Percentiles rank a stretch among this genome's conserved stretches.
These are phyloP conservation scores for Suhomyces maxii DNA, from an alignment of 1,139 yeast genomes.

Conservation along the genomic window DNA sequence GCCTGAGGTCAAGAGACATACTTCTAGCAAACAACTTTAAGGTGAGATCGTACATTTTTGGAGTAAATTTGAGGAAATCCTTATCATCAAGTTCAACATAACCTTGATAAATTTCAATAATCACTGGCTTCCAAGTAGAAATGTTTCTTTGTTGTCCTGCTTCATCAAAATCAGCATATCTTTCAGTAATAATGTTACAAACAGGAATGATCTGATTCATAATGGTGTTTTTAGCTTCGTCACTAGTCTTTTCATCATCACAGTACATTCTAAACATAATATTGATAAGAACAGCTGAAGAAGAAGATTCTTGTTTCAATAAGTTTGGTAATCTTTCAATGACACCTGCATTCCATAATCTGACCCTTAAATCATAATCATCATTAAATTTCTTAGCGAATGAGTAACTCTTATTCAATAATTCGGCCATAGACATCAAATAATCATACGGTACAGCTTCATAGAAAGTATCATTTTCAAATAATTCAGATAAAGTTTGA, in stretches of 20 bases:
- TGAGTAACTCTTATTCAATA: slow-evolving; percentile 67
- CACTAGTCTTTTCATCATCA: slow-evolving; percentile 54
- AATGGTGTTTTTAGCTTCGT: slow-evolving; percentile 40
- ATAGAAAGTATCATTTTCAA: slow-evolving; percentile 69
- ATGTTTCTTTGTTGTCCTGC: slow-evolving; percentile 77
- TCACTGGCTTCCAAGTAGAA: slow-evolving; percentile 88
- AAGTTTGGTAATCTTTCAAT: slow-evolving; percentile 91
- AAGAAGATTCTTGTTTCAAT: slow-evolving; percentile 85
- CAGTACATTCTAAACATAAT: slow-evolving; percentile 79
- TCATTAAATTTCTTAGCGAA: slow-evolving; percentile 88
- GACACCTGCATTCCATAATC: slow-evolving; percentile 88
- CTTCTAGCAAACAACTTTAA: slow-evolving; percentile 68
- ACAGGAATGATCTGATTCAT: slow-evolving; percentile 63
- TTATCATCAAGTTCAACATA: slow-evolving; percentile 71
- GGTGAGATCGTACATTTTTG: slow-evolving; percentile 66
- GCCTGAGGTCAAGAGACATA: slow-evolving; percentile 67
- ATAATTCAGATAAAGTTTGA: slow-evolving; percentile 79
- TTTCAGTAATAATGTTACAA: slow-evolving; percentile 66
- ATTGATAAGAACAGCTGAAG: slow-evolving; percentile 84
- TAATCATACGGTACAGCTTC: slow-evolving; percentile 65
- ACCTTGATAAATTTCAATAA: slow-evolving; percentile 82
- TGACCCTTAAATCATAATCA: slow-evolving; percentile 79
- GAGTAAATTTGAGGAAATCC: slow-evolving; percentile 67
- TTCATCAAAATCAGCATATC: slow-evolving; percentile 74
- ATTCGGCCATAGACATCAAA: slow-evolving; percentile 56